Percentiles rank a stretch among this genome's conserved stretches.
Evolutionary conservation across 2,329 filamentous ascomycete genomes (phyloP).

Genomic region (Colletotrichum paranaense): DNA sequence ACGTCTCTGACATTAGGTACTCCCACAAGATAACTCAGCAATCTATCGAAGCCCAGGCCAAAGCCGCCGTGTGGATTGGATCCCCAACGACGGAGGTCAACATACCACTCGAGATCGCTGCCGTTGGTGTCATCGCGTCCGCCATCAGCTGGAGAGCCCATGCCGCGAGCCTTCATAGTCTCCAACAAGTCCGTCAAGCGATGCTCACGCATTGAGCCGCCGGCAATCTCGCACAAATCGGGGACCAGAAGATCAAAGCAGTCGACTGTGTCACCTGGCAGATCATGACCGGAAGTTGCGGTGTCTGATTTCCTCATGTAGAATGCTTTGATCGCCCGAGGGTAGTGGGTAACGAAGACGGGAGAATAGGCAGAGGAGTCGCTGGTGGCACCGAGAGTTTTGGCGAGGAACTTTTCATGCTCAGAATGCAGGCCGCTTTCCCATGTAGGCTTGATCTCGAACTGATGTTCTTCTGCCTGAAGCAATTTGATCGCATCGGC

Average conservation of each 20-base stretch:
- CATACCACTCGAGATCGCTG: constrained; percentile 78
- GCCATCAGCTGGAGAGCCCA: constrained; percentile 55
- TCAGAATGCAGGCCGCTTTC: constrained; percentile 84
- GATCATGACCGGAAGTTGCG: background rate
- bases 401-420: constrained; percentile 90
- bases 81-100: constrained; percentile 90
- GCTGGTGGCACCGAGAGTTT: constrained; percentile 64
- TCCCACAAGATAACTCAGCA: constrained; percentile 85
- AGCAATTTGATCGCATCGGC: constrained; percentile 79
- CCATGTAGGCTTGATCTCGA: constrained; percentile 78
- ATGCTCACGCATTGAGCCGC: constrained; percentile 91
- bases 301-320: constrained; percentile 64
- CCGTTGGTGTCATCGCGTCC: constrained; percentile 38
- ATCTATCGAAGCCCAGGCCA: constrained; percentile 88
- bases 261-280: constrained; percentile 71
- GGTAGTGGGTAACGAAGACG: constrained; percentile 94
- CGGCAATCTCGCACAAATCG: constrained; percentile 86
- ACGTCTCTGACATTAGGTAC: constrained; percentile 86
- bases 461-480: constrained; percentile 68
- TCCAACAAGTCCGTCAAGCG: constrained; percentile 73
- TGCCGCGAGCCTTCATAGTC: constrained; percentile 77
- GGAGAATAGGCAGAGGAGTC: constrained; percentile 67
- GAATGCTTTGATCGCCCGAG: constrained; percentile 90
- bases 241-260: constrained; percentile 93
- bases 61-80: constrained; percentile 92